Percentiles rank a stretch among this genome's conserved stretches.
These are phyloP conservation scores for Stagonosporopsis cucurbitacearum DNA, from an alignment of 2,329 filamentous ascomycete species.

Conservation along the genomic window DNA sequence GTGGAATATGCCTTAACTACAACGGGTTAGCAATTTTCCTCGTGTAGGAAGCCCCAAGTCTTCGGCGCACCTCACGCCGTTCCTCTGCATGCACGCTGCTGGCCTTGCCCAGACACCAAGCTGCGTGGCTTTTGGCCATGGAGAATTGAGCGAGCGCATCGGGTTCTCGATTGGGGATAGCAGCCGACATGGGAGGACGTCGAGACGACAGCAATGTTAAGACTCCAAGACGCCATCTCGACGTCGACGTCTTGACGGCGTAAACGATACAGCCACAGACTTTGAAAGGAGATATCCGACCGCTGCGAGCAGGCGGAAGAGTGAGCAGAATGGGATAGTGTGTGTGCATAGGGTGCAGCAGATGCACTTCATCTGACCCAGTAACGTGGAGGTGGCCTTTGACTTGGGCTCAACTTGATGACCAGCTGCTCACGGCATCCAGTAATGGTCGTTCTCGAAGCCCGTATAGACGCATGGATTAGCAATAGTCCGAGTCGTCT, in stretches of 20 bases:
- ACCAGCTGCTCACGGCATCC: not conserved
- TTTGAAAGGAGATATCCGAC: not conserved
- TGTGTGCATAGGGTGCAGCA: not conserved
- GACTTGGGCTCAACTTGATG: not conserved
- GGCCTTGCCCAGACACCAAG: constrained; percentile 10
- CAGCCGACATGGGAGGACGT: constrained; percentile 16
- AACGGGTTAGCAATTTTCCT: constrained; percentile 19
- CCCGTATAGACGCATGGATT: not conserved
- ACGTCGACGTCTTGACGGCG: not conserved
- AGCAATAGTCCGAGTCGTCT: not conserved
- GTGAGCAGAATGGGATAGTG: not conserved
- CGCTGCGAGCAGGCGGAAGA: constrained; percentile 1
- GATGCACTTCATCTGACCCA: not conserved
- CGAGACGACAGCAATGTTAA: not conserved
- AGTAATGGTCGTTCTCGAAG: not conserved
- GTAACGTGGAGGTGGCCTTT: not conserved
- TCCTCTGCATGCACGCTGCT: constrained; percentile 2
- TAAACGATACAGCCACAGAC: not conserved
- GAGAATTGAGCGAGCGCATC: constrained; percentile 14
- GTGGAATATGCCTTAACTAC: constrained; percentile 13
- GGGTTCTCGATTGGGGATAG: constrained; percentile 19
- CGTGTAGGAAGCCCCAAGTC: constrained; percentile 7
- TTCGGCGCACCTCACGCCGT: constrained; percentile 19
- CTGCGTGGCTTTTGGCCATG: constrained; percentile 7
- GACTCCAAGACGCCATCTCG: not conserved